Conservation (phyloP, 495 filamentous ascomycete species). For the Viridothelium virens region DNA sequence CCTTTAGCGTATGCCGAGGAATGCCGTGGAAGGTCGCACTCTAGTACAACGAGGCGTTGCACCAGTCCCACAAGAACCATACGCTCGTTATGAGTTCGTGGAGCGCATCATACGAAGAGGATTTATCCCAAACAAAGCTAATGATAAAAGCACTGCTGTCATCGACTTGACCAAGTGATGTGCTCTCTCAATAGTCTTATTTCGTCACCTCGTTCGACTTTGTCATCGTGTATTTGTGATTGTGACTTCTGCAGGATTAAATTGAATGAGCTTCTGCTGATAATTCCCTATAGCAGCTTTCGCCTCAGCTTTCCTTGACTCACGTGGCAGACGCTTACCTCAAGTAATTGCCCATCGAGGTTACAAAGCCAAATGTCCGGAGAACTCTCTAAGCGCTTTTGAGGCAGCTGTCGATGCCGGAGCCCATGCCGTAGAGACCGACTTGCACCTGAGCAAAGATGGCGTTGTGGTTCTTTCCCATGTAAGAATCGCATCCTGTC, state of each 20-base stretch:
- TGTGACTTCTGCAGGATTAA: not conserved
- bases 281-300: constrained; percentile 20
- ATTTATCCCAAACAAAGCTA: too few species aligned
- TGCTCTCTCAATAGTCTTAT: not conserved
- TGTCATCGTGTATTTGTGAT: not conserved
- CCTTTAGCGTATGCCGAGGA: not conserved
- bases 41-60: not conserved
- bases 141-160: not conserved
- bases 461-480: constrained; percentile 81
- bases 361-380: constrained; percentile 68
- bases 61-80: not conserved
- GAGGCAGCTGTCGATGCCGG: constrained; percentile 61
- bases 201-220: not conserved
- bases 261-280: constrained; percentile 10
- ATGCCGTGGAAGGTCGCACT: not conserved
- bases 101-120: too few species aligned
- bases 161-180: not conserved
- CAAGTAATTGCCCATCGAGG: constrained; percentile 82
- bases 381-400: constrained; percentile 81
- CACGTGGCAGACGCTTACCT: constrained; percentile 40
- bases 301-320: constrained; percentile 17
- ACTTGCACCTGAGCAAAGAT: constrained; percentile 76
- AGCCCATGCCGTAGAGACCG: constrained; percentile 77
- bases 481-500: constrained; percentile 40
- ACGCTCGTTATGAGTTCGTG: too few species aligned